Evolutionary conservation across 257 asterid species (phyloP).

Genomic region (Forsythia suspensa): DNA sequence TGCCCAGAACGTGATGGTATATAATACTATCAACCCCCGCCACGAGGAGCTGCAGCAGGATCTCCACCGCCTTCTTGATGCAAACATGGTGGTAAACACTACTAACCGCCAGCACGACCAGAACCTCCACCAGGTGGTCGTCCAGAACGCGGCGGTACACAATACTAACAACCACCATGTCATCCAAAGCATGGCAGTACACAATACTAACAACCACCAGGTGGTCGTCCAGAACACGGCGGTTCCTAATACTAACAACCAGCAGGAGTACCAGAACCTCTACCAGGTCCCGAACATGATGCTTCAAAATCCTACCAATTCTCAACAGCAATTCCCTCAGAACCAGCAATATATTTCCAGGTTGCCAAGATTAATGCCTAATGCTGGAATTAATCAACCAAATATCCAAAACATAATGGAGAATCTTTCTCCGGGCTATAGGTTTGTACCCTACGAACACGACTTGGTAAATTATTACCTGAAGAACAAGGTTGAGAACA

Average conservation of each 20-base stretch:
- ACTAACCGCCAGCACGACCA: too few species aligned
- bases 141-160: too few species aligned
- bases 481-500: neutral
- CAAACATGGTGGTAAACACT: too few species aligned
- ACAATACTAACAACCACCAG: too few species aligned
- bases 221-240: neutral
- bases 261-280: neutral
- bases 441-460: constrained; percentile 19
- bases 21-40: neutral
- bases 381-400: neutral
- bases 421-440: constrained; percentile 15
- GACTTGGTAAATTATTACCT: constrained; percentile 15
- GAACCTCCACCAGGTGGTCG: too few species aligned
- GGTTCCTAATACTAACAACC: neutral
- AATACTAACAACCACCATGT: too few species aligned
- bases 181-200: too few species aligned
- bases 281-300: neutral
- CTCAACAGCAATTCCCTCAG: neutral
- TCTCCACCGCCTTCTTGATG: too few species aligned
- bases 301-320: neutral
- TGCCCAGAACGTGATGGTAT: too few species aligned
- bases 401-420: neutral
- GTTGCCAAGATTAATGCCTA: neutral
- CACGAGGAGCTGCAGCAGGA: neutral
- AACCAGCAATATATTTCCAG: neutral